Evolutionary conservation across 768 basidiomycete genomes (phyloP).

Genomic region (Termitomyces sp.): DNA sequence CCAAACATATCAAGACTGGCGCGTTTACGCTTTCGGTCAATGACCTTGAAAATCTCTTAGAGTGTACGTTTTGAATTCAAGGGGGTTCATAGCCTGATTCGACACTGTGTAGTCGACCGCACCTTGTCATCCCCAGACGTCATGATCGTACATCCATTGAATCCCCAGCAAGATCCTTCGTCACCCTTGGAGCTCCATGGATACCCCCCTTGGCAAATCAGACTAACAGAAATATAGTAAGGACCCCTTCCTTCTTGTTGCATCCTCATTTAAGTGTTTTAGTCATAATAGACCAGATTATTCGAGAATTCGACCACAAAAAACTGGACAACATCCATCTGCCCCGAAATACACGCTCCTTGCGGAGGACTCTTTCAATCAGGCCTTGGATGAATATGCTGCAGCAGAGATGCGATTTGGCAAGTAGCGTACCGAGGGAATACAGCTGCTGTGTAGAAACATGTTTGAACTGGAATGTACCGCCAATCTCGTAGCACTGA

Average conservation of each 20-base stretch:
- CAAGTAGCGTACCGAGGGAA: slow-evolving; percentile 40
- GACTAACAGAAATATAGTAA: slow-evolving; percentile 78
- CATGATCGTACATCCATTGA: slow-evolving; percentile 68
- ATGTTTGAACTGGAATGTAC: slow-evolving; percentile 3
- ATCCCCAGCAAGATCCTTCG: slow-evolving; percentile 31
- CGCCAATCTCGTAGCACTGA: not conserved
- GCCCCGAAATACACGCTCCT: slow-evolving; percentile 27
- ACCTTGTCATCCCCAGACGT: slow-evolving; percentile 71
- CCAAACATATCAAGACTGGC: slow-evolving; percentile 18
- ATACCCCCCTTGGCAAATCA: slow-evolving; percentile 86
- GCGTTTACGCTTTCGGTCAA: slow-evolving; percentile 41
- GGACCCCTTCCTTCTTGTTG: slow-evolving; percentile 20
- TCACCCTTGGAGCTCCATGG: slow-evolving; percentile 66
- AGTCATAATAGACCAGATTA: slow-evolving; percentile 30
- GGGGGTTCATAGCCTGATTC: not conserved
- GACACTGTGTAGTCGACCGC: slow-evolving; percentile 38
- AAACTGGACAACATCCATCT: not conserved
- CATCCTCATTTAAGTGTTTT: not conserved
- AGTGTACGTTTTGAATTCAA: slow-evolving; percentile 44
- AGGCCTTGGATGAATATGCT: slow-evolving; percentile 72
- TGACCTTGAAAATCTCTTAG: slow-evolving; percentile 48
- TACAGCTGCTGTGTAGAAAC: not conserved
- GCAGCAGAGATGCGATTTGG: slow-evolving; percentile 78
- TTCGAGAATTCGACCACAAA: not conserved
- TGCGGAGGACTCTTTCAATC: slow-evolving; percentile 59